Percentiles rank a stretch among this genome's conserved stretches.
These are phyloP conservation scores for Skeletonema tropicum DNA, from an alignment of 108 stramenopile species.

Conservation along the genomic window DNA sequence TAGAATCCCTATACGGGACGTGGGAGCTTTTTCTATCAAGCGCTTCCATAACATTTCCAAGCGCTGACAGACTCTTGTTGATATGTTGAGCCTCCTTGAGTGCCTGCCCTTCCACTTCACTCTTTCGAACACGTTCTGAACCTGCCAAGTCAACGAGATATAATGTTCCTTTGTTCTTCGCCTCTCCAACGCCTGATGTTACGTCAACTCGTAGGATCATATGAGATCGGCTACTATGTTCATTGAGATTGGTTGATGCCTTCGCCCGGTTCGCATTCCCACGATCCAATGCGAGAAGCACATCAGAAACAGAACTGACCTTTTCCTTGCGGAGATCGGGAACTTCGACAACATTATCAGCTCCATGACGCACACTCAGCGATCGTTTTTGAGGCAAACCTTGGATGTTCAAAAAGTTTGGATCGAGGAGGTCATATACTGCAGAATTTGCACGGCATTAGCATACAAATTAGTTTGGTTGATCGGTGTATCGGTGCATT, in stretches of 20 bases:
- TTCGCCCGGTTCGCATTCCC: slow-evolving; percentile 93
- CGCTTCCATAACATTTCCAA: slow-evolving; percentile 98
- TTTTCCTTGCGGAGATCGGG: slow-evolving; percentile 91
- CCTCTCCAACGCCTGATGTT: slow-evolving; percentile 70
- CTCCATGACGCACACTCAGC: slow-evolving; percentile 73
- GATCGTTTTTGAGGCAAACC: slow-evolving; percentile 62
- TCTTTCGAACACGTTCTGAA: slow-evolving; percentile 97
- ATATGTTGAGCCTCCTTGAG: slow-evolving; percentile 98
- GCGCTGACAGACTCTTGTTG: slow-evolving; percentile 96
- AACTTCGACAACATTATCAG: slow-evolving; percentile 89
- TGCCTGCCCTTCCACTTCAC: slow-evolving; percentile 88
- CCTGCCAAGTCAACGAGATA: slow-evolving; percentile 99
- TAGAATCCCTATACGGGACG: slow-evolving; percentile 94
- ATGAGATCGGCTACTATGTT: slow-evolving; percentile 93
- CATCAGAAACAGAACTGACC: slow-evolving; percentile 79
- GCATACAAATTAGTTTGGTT: neutral
- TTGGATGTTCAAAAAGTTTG: slow-evolving; percentile 23
- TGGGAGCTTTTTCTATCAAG: slow-evolving; percentile 89
- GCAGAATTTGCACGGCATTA: neutral
- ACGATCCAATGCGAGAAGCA: slow-evolving; percentile 78
- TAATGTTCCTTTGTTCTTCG: slow-evolving; percentile 80
- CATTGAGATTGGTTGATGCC: slow-evolving; percentile 97
- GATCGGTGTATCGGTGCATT: neutral
- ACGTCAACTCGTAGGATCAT: slow-evolving; percentile 95
- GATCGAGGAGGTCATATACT: slow-evolving; percentile 81